A percentile compares a stretch with the other conserved stretches of the same genome.
Conservation (phyloP, 192 early-diverging fungal genomes). For the Physocladia obscura region DNA sequence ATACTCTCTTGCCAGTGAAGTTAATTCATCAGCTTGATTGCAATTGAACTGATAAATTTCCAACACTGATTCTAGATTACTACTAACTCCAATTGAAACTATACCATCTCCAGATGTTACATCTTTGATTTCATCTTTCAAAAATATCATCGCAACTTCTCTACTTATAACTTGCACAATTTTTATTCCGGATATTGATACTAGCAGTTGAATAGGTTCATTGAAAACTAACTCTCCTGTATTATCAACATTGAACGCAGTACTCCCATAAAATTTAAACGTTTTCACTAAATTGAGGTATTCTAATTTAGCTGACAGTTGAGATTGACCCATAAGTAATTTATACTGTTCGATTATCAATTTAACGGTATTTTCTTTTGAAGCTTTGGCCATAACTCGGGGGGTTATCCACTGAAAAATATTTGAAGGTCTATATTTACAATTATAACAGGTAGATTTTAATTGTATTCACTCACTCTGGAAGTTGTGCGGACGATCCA, state of each 20-base stretch:
- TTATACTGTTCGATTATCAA: conserved; percentile 48
- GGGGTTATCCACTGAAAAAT: conserved; percentile 40
- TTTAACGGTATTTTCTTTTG: conserved; percentile 40
- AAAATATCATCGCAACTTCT: conserved; percentile 42
- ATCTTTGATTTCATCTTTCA: conserved; percentile 36
- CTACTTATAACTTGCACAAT: conserved; percentile 46
- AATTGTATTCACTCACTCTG: conserved; percentile 38
- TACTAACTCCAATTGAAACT: conserved; percentile 29
- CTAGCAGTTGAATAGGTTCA: conserved; percentile 48
- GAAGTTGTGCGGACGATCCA: conserved; percentile 2
- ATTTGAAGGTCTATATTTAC: conserved; percentile 26
- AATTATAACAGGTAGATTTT: conserved; percentile 3
- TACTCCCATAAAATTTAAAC: conserved; percentile 47
- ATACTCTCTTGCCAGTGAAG: conserved; percentile 49
- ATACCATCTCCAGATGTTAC: conserved; percentile 34
- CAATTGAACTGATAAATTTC: conserved; percentile 48
- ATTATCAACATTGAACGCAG: conserved; percentile 48
- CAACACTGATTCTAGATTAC: conserved; percentile 25
- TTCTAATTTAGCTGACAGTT: conserved; percentile 35
- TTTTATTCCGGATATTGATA: conserved; percentile 43
- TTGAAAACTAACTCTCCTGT: conserved; percentile 45
- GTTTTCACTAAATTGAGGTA: conserved; percentile 45
- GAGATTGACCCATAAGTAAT: conserved; percentile 31
- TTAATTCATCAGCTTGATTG: conserved; percentile 46
- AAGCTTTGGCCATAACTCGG: conserved; percentile 37